Percentiles rank a stretch among this genome's conserved stretches.
phyloP scores from a whole-genome alignment of 257 asterid species.

The Hygrophila difformis region DNA sequence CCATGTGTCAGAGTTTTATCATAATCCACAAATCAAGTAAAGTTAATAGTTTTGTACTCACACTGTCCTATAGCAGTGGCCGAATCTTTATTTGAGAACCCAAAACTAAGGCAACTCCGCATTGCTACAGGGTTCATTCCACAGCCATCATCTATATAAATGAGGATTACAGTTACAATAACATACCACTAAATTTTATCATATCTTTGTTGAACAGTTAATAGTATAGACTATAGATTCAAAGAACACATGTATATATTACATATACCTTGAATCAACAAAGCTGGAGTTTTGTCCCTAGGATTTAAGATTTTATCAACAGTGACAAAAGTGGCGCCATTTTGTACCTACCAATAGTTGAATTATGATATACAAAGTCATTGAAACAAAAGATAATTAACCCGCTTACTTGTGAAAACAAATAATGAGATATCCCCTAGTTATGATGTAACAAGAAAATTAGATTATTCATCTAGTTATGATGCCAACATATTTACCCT shows the following conservation, averaged over 20 bases:
- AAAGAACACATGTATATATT: no score
- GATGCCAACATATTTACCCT: no score
- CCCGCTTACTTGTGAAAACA: no score
- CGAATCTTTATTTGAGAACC: constrained; percentile 81
- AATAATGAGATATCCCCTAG: no score
- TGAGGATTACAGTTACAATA: constrained; percentile 10
- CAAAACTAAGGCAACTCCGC: constrained; percentile 82
- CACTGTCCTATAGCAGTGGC: constrained; percentile 73
- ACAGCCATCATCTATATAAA: constrained; percentile 77
- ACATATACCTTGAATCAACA: constrained; percentile 76
- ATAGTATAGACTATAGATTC: background rate
- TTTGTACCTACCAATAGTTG: constrained; percentile 41
- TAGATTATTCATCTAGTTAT: no score
- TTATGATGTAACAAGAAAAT: no score
- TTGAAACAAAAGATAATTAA: no score
- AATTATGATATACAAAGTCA: constrained; percentile 16
- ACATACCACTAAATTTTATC: constrained; percentile 3
- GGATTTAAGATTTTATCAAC: constrained; percentile 62
- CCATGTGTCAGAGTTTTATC: constrained; percentile 20
- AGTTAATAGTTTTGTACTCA: constrained; percentile 24
- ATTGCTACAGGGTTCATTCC: constrained; percentile 87
- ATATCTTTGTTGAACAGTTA: constrained; percentile 4
- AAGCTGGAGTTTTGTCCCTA: constrained; percentile 65
- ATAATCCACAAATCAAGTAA: constrained; percentile 11
- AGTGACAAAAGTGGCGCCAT: constrained; percentile 62